These are phyloP conservation scores for Tylopilus plumbeoviolaceoides DNA, from an alignment of 768 basidiomycete genomes.

Conservation along the genomic window DNA sequence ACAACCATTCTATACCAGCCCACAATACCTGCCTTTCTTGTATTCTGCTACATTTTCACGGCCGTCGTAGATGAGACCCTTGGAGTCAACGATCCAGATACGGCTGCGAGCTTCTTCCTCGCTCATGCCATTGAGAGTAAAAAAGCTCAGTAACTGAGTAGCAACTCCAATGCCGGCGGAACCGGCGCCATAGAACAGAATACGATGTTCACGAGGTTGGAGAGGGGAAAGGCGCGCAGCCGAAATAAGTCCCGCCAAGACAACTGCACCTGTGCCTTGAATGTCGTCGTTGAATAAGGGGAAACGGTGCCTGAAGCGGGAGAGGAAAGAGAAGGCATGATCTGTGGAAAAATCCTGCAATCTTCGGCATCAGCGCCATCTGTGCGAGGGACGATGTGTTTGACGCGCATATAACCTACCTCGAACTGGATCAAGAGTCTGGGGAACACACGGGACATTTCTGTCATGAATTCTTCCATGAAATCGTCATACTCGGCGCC, in stretches of 20 bases:
- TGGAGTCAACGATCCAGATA: constrained; percentile 84
- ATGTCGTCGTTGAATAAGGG: constrained; percentile 90
- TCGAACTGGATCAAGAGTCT: constrained; percentile 85
- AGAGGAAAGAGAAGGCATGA: constrained; percentile 83
- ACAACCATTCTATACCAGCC: background rate
- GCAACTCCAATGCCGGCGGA: constrained; percentile 92
- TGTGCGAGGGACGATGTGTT: background rate
- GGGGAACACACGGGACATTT: constrained; percentile 71
- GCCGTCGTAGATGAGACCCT: constrained; percentile 76
- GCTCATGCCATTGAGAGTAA: constrained; percentile 73
- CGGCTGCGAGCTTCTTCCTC: constrained; percentile 70
- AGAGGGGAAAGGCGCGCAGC: constrained; percentile 73
- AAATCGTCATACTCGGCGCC: constrained; percentile 69
- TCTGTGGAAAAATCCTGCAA: constrained; percentile 85
- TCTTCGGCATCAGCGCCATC: background rate
- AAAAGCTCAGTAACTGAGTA: constrained; percentile 84
- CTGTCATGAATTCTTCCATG: constrained; percentile 92
- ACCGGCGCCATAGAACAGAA: constrained; percentile 92
- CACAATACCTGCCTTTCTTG: constrained; percentile 62
- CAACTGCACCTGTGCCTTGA: constrained; percentile 88
- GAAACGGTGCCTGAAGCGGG: constrained; percentile 69
- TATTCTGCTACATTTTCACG: constrained; percentile 74
- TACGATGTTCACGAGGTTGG: constrained; percentile 68
- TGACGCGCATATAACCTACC: constrained; percentile 31
- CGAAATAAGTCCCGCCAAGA: constrained; percentile 85